Base-by-base conservation (phyloP, 441 rosid species). In the Aleurites moluccanus region DNA sequence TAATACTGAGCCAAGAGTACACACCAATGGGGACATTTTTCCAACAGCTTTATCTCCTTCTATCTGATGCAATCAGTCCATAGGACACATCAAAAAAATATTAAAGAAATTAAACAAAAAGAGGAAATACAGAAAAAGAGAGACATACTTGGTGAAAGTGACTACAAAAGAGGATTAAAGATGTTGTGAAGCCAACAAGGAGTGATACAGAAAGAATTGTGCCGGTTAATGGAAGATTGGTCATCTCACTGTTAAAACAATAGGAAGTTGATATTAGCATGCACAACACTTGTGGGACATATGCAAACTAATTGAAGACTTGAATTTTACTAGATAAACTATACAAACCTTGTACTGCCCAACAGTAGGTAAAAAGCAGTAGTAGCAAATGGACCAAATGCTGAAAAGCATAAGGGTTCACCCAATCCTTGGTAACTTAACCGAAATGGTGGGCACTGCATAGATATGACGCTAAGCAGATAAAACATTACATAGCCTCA, bases 341-440 rank as follows among this genome's bases (percentile, higher is more conserved):
- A 45, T 20, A 42, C n/a, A 81, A 38, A 91, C 98, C 97, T 86
- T 77, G 85, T 52, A 77, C 81, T 81, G 50, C 92, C 89, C 67
- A 88, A 85, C 73, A 91, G 78, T 47, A 89, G 75, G 85, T 94
- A 94, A 75, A 94, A 94, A 21, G 96, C 97, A 40, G 89, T 81
- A 5, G 97, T 94, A 55, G 98, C 94, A 81, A 94, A 92, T 35
- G 96, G 98, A 55, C 98, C 97, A 69, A 92, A 94, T 49, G 97
- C 97, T 42, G 94, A 91, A 75, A 92, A 94, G 79, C 97, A 91
- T 81, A 94, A 77, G 5, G 99, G 96, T 86, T 94, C 97, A 79
- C 99, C 99, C 65, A 94, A 69, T 82, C 99, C 97, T 64, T 83
- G 90, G 88, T 92, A 94, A 85, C 96, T 92, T 77, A 92, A 78